A percentile compares a stretch with the other conserved stretches of the same genome.
Conservation (phyloP, 345 rosid genomes). For the Salix suchowensis region DNA sequence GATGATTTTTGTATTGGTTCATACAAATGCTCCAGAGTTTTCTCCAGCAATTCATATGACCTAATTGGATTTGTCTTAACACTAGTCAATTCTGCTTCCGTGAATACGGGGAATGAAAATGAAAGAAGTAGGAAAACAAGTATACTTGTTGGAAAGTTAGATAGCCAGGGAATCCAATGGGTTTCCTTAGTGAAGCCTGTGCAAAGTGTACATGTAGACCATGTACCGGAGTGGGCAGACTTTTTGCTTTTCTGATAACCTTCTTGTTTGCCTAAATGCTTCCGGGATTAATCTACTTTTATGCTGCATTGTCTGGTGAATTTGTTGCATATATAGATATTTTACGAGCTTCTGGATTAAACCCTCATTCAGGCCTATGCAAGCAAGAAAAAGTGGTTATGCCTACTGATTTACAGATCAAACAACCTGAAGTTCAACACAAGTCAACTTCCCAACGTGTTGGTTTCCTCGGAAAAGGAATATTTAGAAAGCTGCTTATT, state of each 20-base stretch:
- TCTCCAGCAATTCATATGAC: constrained; percentile 65
- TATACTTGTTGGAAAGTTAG: constrained; percentile 57
- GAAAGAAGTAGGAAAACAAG: constrained; percentile 33
- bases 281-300: constrained; percentile 60
- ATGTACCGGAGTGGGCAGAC: constrained; percentile 63
- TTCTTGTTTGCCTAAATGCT: constrained; percentile 79
- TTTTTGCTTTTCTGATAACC: constrained; percentile 71
- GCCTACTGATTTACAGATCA: constrained; percentile 26
- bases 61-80: constrained; percentile 76
- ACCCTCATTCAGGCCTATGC: constrained; percentile 26
- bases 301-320: constrained; percentile 62
- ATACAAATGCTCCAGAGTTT: constrained; percentile 66
- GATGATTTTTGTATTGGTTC: constrained; percentile 28
- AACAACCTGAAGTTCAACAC: constrained; percentile 26
- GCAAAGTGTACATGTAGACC: constrained; percentile 35
- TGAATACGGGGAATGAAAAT: constrained; percentile 27
- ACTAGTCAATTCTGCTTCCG: constrained; percentile 33
- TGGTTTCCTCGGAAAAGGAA: constrained; percentile 35
- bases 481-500: constrained; percentile 64
- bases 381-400: constrained; percentile 27
- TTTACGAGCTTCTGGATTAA: constrained; percentile 43
- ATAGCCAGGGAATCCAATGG: constrained; percentile 72
- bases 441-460: constrained; percentile 24
- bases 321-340: constrained; percentile 57
- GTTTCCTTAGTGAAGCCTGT: constrained; percentile 63